Conservation (phyloP, 2,329 filamentous ascomycete genomes). For the Delphinella strobiligena region DNA sequence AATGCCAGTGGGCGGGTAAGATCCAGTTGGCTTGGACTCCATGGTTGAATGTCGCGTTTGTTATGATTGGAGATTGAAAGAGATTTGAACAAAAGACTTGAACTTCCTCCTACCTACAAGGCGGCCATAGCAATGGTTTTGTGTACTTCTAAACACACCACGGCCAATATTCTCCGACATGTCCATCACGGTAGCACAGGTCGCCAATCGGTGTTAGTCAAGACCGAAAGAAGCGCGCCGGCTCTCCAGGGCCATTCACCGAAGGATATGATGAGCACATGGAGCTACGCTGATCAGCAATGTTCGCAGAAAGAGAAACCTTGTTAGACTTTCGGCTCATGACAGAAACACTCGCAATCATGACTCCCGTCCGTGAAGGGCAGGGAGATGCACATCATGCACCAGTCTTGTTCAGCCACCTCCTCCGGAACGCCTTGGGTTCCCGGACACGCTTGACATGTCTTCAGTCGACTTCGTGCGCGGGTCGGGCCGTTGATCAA, state of each 20-base stretch:
- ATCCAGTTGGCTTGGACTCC: slow-evolving; percentile 37
- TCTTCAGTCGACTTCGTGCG: too few relatives aligned
- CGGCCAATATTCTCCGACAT: slow-evolving; percentile 3
- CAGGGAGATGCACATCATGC: too few relatives aligned
- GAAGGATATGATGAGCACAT: neutral
- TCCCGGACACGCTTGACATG: too few relatives aligned
- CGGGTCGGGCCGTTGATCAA: too few relatives aligned
- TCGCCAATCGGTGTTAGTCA: slow-evolving; percentile 5
- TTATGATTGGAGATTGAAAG: slow-evolving; percentile 1
- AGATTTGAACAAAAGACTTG: slow-evolving; percentile 1
- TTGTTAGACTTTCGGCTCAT: neutral
- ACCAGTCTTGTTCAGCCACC: too few relatives aligned
- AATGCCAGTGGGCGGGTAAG: slow-evolving; percentile 30
- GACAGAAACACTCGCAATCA: too few relatives aligned
- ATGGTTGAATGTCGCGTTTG: slow-evolving; percentile 5
- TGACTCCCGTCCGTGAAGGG: too few relatives aligned
- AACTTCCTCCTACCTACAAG: too few relatives aligned
- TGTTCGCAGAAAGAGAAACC: too few relatives aligned
- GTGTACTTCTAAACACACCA: slow-evolving; percentile 4
- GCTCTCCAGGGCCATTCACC: slow-evolving; percentile 5
- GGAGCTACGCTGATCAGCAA: too few relatives aligned
- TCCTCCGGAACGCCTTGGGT: too few relatives aligned
- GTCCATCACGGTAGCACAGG: neutral
- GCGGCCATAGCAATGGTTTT: slow-evolving; percentile 5
- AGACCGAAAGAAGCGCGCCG: slow-evolving; percentile 4